A percentile compares a stretch with the other conserved stretches of the same genome.
Evolutionary conservation across 768 basidiomycete genomes (phyloP).

Genomic region (Leucosporidium yakuticum): DNA sequence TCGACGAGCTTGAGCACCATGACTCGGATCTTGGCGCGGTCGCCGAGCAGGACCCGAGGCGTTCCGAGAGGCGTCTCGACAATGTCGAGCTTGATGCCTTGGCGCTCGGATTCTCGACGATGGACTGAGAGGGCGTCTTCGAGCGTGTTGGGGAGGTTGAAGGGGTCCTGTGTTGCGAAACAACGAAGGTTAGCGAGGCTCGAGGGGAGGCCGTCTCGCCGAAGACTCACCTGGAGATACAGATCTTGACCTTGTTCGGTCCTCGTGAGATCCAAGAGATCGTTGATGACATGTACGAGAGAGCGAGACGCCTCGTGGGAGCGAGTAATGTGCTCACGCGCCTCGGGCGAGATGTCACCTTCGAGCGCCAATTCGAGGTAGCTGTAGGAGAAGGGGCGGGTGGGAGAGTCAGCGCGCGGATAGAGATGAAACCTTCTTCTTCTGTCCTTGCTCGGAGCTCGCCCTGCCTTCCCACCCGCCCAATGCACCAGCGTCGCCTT

Average conservation of each 20-base stretch:
- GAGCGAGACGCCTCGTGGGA: conserved; percentile 73
- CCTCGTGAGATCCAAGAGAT: conserved; percentile 70
- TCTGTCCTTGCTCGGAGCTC: too few species aligned
- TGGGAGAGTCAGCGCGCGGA: too few species aligned
- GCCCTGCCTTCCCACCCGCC: too few species aligned
- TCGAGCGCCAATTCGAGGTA: conserved; percentile 76
- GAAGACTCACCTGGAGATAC: conserved; percentile 49
- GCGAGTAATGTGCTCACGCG: conserved; percentile 63
- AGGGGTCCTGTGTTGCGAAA: conserved; percentile 53
- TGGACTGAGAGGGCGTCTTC: conserved; percentile 61
- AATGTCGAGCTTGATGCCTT: conserved; percentile 57
- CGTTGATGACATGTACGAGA: conserved; percentile 74
- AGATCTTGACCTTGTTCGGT: conserved; percentile 69
- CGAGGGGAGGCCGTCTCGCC: background rate
- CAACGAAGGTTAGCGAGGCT: background rate
- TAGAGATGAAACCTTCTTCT: too few species aligned
- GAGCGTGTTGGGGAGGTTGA: conserved; percentile 59
- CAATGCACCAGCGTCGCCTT: too few species aligned
- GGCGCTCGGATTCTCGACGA: conserved; percentile 58
- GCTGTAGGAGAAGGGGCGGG: conserved; percentile 41
- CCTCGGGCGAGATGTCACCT: conserved; percentile 64
- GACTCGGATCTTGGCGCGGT: conserved; percentile 59
- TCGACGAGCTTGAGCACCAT: conserved; percentile 72
- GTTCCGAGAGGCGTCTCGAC: conserved; percentile 50
- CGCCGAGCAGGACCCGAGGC: conserved; percentile 62